phyloP scores from a whole-genome alignment of 2,329 filamentous ascomycete species.

The Calonectria pauciramosa region DNA sequence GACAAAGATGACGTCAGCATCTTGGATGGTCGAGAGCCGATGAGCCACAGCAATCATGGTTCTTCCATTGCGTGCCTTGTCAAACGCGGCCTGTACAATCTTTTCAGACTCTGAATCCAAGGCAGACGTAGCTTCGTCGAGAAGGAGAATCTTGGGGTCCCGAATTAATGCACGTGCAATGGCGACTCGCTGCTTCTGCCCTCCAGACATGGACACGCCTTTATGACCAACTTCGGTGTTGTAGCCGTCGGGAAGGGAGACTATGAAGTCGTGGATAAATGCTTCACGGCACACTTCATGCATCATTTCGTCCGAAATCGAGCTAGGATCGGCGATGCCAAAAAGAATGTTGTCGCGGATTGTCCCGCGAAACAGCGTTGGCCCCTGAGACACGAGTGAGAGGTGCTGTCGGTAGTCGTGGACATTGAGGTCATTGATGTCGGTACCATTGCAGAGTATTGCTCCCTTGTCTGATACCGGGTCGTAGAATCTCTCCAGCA shows the following conservation, averaged over 20 bases:
- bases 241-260: constrained; percentile 64
- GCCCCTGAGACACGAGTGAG: constrained; percentile 43
- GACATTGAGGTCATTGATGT: constrained; percentile 31
- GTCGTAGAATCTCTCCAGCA: constrained; percentile 47
- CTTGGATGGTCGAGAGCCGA: constrained; percentile 57
- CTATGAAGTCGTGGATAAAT: constrained; percentile 70
- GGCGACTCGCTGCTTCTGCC: constrained; percentile 68
- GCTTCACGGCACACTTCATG: constrained; percentile 53
- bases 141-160: constrained; percentile 68
- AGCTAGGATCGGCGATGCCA: constrained; percentile 27
- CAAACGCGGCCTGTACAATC: constrained; percentile 68
- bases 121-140: constrained; percentile 78
- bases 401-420: constrained; percentile 38
- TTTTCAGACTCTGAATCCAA: constrained; percentile 71
- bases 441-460: constrained; percentile 30
- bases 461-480: constrained; percentile 9
- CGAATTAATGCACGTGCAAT: constrained; percentile 68
- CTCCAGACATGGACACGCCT: constrained; percentile 67
- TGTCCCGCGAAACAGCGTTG: constrained; percentile 51
- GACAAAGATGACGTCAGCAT: constrained; percentile 60
- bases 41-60: constrained; percentile 60
- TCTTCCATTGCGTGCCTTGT: constrained; percentile 53
- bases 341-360: constrained; percentile 45
- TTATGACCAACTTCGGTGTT: constrained; percentile 65
- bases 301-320: constrained; percentile 38